Evolutionary conservation across 768 basidiomycete genomes (phyloP).

Genomic region (Mycena haematopus): DNA sequence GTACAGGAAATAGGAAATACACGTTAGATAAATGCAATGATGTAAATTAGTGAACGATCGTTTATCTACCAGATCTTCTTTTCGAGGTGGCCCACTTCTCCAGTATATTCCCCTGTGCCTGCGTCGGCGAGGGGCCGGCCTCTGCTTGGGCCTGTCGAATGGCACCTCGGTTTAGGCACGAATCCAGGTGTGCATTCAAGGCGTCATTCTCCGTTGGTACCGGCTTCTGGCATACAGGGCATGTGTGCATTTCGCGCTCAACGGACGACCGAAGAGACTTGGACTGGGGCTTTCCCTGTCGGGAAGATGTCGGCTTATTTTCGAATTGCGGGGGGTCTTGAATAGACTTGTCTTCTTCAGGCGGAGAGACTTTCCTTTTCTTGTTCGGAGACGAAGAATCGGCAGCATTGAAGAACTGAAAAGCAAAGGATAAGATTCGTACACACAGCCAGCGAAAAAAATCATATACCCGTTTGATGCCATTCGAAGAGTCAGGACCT

Average conservation of each 20-base stretch:
- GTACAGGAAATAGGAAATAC: constrained; percentile 50
- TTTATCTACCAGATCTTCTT: constrained; percentile 14
- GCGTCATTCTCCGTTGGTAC: constrained; percentile 76
- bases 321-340: neutral
- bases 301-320: constrained; percentile 12
- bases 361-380: constrained; percentile 40
- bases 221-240: constrained; percentile 74
- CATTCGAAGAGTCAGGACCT: constrained; percentile 48
- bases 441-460: neutral
- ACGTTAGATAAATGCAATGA: constrained; percentile 18
- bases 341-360: constrained; percentile 12
- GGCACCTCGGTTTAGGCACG: constrained; percentile 80
- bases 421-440: neutral
- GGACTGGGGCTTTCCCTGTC: constrained; percentile 13
- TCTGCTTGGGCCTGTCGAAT: constrained; percentile 73
- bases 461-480: constrained; percentile 74
- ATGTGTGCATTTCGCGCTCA: constrained; percentile 48
- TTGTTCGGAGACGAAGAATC: constrained; percentile 44
- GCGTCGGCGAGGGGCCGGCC: constrained; percentile 31
- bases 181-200: constrained; percentile 89
- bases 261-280: constrained; percentile 3
- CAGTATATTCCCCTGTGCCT: constrained; percentile 22
- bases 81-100: constrained; percentile 24
- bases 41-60: neutral
- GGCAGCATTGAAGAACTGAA: constrained; percentile 64